Conservation (phyloP, 1,139 yeast species). For the Candida sp. region DNA sequence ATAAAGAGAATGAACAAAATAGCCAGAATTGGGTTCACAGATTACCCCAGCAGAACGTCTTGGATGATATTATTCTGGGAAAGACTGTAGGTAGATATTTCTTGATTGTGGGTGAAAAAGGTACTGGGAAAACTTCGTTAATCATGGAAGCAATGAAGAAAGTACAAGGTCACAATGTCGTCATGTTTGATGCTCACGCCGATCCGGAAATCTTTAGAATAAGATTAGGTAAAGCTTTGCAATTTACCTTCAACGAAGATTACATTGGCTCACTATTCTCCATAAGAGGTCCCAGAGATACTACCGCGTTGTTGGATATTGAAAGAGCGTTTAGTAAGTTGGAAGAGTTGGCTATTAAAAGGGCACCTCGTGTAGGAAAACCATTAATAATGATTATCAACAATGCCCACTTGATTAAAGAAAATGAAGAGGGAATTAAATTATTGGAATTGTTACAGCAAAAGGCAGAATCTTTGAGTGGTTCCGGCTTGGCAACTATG, state of each 20-base stretch:
- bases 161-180: conserved; percentile 62
- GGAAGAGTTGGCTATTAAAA: conserved; percentile 65
- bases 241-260: conserved; percentile 75
- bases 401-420: conserved; percentile 70
- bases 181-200: conserved; percentile 79
- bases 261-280: conserved; percentile 80
- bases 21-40: conserved; percentile 60
- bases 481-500: conserved; percentile 73
- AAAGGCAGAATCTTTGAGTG: conserved; percentile 76
- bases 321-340: conserved; percentile 78
- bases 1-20: conserved; percentile 19
- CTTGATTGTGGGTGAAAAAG: conserved; percentile 77
- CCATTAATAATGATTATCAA: conserved; percentile 74
- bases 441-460: conserved; percentile 78
- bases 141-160: conserved; percentile 67
- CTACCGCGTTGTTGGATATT: conserved; percentile 77
- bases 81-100: conserved; percentile 64
- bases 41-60: conserved; percentile 54
- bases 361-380: conserved; percentile 33
- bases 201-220: conserved; percentile 83
- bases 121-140: conserved; percentile 81
- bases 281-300: conserved; percentile 83
- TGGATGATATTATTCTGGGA: conserved; percentile 69
- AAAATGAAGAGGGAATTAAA: conserved; percentile 67
- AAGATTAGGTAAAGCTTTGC: conserved; percentile 71